phyloP scores from a whole-genome alignment of 192 early-diverging fungal species.

The Backusella macrospora region DNA sequence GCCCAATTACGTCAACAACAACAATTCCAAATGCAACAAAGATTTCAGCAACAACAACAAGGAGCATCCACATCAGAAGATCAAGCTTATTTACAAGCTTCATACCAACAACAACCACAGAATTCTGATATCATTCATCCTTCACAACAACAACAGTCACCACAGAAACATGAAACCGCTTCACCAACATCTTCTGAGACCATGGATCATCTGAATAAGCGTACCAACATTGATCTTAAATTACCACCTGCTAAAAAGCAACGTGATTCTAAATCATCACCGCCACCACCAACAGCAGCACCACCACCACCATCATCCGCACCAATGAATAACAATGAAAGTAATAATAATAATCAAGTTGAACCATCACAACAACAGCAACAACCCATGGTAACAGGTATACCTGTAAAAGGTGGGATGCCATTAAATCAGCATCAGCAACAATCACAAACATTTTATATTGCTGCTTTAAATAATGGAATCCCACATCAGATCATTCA shows the following conservation, averaged over 20 bases:
- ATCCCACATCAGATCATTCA: conserved; percentile 31
- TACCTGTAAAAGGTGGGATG: conserved; percentile 20
- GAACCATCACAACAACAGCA: background rate
- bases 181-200: background rate
- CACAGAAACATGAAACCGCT: background rate
- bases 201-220: conserved; percentile 23
- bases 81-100: background rate
- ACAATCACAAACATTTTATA: conserved; percentile 26
- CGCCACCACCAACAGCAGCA: background rate
- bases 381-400: background rate
- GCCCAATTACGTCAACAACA: background rate
- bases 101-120: conserved; percentile 5
- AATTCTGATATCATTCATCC: background rate
- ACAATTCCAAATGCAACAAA: conserved; percentile 9
- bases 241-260: conserved; percentile 35
- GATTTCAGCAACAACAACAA: background rate
- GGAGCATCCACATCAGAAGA: background rate
- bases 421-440: conserved; percentile 15
- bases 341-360: background rate
- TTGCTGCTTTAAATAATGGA: conserved; percentile 33
- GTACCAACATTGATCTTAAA: conserved; percentile 38
- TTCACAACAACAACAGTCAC: conserved; percentile 5
- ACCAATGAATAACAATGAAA: background rate
- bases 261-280: conserved; percentile 14
- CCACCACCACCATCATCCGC: background rate